phyloP scores from a whole-genome alignment of 2,329 filamentous ascomycete genomes.

The Blumeriella jaapii region DNA sequence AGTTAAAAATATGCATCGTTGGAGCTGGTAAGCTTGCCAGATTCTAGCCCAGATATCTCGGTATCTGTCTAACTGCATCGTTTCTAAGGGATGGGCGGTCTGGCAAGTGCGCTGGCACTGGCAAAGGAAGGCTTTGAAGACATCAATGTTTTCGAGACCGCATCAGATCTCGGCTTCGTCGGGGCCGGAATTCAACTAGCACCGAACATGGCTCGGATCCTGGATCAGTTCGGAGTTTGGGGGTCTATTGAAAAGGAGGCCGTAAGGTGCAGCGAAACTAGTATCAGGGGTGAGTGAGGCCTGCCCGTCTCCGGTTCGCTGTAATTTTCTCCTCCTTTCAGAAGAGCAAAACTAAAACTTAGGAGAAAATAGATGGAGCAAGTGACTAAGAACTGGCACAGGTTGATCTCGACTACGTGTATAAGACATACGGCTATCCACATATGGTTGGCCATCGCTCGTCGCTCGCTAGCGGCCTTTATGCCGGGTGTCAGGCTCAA shows the following conservation, averaged over 20 bases:
- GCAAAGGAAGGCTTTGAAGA: conserved; percentile 65
- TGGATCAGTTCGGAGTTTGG: conserved; percentile 66
- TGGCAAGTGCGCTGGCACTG: conserved; percentile 59
- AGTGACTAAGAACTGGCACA: conserved; percentile 58
- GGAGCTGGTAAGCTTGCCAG: no score
- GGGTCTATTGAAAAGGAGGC: conserved; percentile 57
- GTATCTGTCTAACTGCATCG: no score
- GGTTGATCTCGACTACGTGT: conserved; percentile 57
- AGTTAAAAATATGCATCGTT: no score
- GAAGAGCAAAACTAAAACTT: no score
- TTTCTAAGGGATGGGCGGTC: conserved; percentile 67
- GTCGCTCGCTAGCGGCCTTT: conserved; percentile 58
- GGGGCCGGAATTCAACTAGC: conserved; percentile 78
- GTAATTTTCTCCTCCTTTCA: no score
- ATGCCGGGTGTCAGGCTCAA: conserved; percentile 55
- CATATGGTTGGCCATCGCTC: conserved; percentile 73
- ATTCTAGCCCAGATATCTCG: no score
- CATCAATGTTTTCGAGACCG: conserved; percentile 64
- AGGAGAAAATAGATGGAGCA: conserved; percentile 57
- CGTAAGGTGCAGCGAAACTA: conserved; percentile 57
- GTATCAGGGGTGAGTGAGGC: conserved; percentile 50
- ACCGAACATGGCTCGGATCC: conserved; percentile 68
- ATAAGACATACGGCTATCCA: conserved; percentile 57
- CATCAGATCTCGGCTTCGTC: conserved; percentile 65
- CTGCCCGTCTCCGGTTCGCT: no score